A percentile compares a stretch with the other conserved stretches of the same genome.
Evolutionary conservation across 495 filamentous ascomycete genomes (phyloP).

Genomic region (Aspergillus mulundensis): DNA sequence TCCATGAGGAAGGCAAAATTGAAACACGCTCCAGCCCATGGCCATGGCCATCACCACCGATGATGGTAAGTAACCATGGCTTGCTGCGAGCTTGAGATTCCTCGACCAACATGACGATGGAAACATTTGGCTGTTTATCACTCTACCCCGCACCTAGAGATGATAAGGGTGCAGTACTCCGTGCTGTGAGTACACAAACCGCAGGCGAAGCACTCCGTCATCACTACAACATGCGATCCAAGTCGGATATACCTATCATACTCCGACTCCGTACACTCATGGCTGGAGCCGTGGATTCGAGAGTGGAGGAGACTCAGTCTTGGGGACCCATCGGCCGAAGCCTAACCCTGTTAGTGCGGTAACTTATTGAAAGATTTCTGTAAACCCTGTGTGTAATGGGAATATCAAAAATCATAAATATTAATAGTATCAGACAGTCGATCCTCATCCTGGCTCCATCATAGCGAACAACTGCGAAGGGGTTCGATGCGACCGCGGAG

Average conservation of each 20-base stretch:
- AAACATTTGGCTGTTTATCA: no score
- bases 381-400: neutral
- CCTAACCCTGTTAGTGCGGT: slow-evolving; percentile 7
- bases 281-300: slow-evolving; percentile 10
- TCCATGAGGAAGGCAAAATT: neutral
- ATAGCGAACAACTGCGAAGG: neutral
- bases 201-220: neutral
- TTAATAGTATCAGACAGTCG: slow-evolving; percentile 9
- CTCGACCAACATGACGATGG: no score
- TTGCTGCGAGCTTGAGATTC: no score
- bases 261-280: no score
- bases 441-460: neutral
- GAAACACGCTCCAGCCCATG: neutral
- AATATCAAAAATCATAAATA: neutral
- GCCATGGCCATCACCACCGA: no score
- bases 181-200: no score
- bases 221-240: neutral
- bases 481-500: neutral
- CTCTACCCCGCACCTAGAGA: no score
- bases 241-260: neutral
- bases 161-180: no score
- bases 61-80: no score
- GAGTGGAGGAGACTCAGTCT: slow-evolving; percentile 7
- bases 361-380: neutral
- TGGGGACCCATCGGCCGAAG: slow-evolving; percentile 1